Evolutionary conservation across 2,329 filamentous ascomycete genomes (phyloP).

Genomic region (Colletotrichum coccodes): DNA sequence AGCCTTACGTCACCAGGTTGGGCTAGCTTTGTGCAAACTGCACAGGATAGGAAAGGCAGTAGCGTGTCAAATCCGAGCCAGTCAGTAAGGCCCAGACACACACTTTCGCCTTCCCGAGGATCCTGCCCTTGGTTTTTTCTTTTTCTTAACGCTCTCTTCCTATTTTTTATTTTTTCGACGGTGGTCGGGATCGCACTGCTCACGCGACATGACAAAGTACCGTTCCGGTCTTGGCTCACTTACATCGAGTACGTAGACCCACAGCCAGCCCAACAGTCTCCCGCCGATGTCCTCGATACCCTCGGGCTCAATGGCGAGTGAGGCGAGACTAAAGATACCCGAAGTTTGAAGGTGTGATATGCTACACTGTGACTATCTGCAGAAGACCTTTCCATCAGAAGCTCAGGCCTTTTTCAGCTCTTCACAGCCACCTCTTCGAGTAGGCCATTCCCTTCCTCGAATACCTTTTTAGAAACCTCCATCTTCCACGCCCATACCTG

Average conservation of each 20-base stretch:
- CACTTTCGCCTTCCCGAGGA: background rate
- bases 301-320: background rate
- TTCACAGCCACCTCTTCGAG: too few relatives aligned
- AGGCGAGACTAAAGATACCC: background rate
- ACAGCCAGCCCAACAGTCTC: too few relatives aligned
- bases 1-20: conserved; percentile 28
- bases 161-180: too few relatives aligned
- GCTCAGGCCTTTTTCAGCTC: too few relatives aligned
- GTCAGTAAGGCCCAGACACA: background rate
- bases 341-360: background rate
- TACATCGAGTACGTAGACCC: background rate
- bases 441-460: background rate
- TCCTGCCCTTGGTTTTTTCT: background rate
- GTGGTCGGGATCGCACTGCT: background rate
- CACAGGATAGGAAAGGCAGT: background rate
- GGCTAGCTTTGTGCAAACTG: background rate
- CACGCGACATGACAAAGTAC: background rate
- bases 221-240: background rate
- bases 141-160: too few relatives aligned
- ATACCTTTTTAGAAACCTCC: background rate
- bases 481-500: background rate
- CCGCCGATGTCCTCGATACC: too few relatives aligned
- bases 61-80: background rate
- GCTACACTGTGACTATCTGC: background rate
- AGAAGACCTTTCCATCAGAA: background rate